Percentiles rank a stretch among this genome's conserved stretches.
These are phyloP conservation scores for Phytophthora citricola DNA, from an alignment of 352 stramenopile genomes.

Conservation along the genomic window DNA sequence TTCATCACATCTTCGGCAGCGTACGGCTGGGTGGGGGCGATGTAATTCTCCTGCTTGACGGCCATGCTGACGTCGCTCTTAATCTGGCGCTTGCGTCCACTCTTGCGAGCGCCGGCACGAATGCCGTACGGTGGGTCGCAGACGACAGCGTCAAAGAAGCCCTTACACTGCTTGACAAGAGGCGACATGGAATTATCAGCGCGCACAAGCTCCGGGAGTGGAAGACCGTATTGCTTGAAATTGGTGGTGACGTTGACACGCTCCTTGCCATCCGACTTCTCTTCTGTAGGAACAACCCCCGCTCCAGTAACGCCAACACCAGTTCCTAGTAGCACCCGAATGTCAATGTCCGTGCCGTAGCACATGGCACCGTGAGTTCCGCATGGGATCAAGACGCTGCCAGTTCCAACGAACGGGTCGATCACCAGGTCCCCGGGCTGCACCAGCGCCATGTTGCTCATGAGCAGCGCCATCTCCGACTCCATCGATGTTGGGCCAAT, in stretches of 20 bases:
- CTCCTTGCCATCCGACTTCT: constrained; percentile 17
- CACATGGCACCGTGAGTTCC: constrained; percentile 93
- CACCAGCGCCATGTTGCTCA: constrained; percentile 91
- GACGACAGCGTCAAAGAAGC: constrained; percentile 91
- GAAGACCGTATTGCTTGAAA: constrained; percentile 94
- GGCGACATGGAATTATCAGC: constrained; percentile 90
- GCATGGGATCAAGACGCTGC: constrained; percentile 96
- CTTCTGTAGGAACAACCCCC: constrained; percentile 22
- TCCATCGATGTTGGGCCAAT: constrained; percentile 98
- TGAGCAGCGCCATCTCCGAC: constrained; percentile 96
- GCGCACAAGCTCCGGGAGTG: constrained; percentile 94
- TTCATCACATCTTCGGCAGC: constrained; percentile 97
- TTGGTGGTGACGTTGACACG: constrained; percentile 88
- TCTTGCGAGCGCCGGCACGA: constrained; percentile 93
- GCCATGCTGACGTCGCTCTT: constrained; percentile 33
- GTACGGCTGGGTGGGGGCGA: constrained; percentile 96
- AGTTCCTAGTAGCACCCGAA: constrained; percentile 94
- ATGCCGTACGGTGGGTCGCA: constrained; percentile 95
- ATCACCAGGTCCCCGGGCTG: constrained; percentile 84
- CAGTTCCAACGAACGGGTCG: constrained; percentile 98
- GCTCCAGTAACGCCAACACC: constrained; percentile 63
- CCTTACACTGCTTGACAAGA: constrained; percentile 49
- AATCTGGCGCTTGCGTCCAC: constrained; percentile 66
- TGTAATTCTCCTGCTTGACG: constrained; percentile 90
- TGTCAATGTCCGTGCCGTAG: constrained; percentile 97